Conservation (phyloP, 805 yeast species). For the Pichia pseudocactophila region DNA sequence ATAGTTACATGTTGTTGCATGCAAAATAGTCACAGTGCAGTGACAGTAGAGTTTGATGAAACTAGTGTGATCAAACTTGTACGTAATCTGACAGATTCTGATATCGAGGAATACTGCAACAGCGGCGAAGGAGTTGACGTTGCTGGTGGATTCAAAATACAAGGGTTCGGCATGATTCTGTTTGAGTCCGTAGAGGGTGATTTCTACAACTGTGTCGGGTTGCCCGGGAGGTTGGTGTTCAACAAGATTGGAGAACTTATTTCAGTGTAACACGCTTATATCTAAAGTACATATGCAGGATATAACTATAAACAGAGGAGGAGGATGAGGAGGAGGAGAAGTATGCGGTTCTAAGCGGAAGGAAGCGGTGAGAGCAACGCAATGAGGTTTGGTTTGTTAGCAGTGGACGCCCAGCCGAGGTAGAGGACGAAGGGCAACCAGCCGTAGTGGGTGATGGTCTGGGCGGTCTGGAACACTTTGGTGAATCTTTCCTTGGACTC, state of each 20-base stretch:
- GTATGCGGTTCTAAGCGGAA: conserved; percentile 47
- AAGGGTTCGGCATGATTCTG: conserved; percentile 60
- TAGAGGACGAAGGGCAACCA: conserved; percentile 94
- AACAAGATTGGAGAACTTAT: conserved; percentile 16
- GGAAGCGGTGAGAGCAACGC: conserved; percentile 74
- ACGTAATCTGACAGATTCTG: conserved; percentile 38
- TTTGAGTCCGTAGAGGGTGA: conserved; percentile 67
- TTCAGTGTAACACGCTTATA: neutral
- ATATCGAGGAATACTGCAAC: conserved; percentile 52
- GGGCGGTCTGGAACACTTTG: conserved; percentile 73
- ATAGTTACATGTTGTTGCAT: conserved; percentile 13
- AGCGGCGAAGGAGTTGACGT: conserved; percentile 70
- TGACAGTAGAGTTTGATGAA: conserved; percentile 7
- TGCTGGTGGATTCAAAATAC: conserved; percentile 91
- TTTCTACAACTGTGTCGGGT: conserved; percentile 77
- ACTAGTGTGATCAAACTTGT: conserved; percentile 32
- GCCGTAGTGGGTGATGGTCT: conserved; percentile 88
- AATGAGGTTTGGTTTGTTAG: conserved; percentile 77
- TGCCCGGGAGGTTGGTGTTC: conserved; percentile 60
- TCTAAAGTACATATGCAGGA: neutral
- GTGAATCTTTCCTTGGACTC: conserved; percentile 73
- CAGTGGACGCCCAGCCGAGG: conserved; percentile 76
- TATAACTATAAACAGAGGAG: neutral
- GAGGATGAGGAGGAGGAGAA: too few relatives aligned
- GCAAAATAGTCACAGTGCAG: neutral